Evolutionary conservation across 1,139 yeast species (phyloP).

Genomic region (Pichia sorboxylosa): DNA sequence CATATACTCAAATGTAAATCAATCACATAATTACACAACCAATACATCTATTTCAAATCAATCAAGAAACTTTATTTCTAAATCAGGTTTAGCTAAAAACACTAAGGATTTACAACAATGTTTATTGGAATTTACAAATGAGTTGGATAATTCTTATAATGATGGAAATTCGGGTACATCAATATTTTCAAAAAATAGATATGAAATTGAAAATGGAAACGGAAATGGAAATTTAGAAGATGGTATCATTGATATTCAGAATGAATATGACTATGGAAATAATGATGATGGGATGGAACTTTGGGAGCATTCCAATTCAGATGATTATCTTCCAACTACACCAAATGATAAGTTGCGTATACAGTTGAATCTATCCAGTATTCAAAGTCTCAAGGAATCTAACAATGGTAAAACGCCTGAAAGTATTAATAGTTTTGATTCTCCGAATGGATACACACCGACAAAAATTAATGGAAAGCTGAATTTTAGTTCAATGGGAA

Average conservation of each 20-base stretch:
- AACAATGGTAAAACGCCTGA: conserved; percentile 6
- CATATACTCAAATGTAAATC: too few relatives aligned
- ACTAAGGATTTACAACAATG: conserved; percentile 27
- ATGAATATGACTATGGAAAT: too few relatives aligned
- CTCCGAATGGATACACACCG: conserved; percentile 11
- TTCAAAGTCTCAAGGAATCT: too few relatives aligned
- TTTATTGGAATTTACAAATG: conserved; percentile 26
- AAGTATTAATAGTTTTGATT: conserved; percentile 5
- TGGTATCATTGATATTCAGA: too few relatives aligned
- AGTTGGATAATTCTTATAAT: conserved; percentile 25
- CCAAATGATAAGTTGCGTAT: conserved; percentile 15
- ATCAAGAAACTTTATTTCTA: conserved; percentile 6
- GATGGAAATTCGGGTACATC: not conserved
- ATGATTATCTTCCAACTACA: conserved; percentile 22
- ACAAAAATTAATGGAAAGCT: too few relatives aligned
- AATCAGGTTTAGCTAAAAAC: conserved; percentile 19
- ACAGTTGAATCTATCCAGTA: conserved; percentile 3
- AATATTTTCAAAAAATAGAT: not conserved
- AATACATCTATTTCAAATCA: not conserved
- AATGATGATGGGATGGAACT: conserved; percentile 6
- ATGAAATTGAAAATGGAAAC: not conserved
- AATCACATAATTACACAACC: not conserved
- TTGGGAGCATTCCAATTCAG: conserved; percentile 6
- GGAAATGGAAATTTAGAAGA: not conserved
- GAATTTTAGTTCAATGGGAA: too few relatives aligned